Evolutionary conservation across 805 yeast species (phyloP).

Genomic region (Brettanomyces custersianus): DNA sequence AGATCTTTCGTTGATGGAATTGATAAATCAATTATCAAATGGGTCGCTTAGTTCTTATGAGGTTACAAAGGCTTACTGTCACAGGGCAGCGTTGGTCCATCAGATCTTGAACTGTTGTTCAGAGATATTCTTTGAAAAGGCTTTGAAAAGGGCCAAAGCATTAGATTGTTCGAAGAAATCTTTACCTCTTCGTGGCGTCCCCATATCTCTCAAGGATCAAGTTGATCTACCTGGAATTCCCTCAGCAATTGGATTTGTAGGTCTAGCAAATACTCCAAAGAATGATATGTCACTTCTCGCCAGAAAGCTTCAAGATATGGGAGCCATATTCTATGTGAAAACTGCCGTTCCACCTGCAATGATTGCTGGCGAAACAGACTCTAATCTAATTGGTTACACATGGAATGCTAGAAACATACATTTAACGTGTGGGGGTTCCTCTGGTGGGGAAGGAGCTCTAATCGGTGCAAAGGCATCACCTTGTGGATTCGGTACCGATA

Average conservation of each 20-base stretch:
- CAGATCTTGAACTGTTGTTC: too few relatives aligned
- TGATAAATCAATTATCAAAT: constrained; percentile 7
- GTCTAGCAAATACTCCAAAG: constrained; percentile 22
- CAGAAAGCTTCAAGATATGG: constrained; percentile 25
- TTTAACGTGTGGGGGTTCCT: constrained; percentile 34
- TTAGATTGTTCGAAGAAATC: too few relatives aligned
- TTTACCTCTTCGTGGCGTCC: constrained; percentile 39
- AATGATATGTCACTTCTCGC: constrained; percentile 21
- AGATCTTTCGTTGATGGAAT: constrained; percentile 1
- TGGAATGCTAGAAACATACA: constrained; percentile 29
- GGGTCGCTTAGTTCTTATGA: constrained; percentile 30
- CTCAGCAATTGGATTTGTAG: constrained; percentile 32
- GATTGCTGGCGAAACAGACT: constrained; percentile 32
- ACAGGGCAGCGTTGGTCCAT: too few relatives aligned
- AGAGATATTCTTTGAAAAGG: too few relatives aligned
- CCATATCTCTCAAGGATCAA: constrained; percentile 39
- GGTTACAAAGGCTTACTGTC: too few relatives aligned
- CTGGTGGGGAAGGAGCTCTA: constrained; percentile 38
- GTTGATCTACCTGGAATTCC: constrained; percentile 29
- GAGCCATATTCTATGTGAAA: constrained; percentile 35
- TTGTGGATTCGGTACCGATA: constrained; percentile 55
- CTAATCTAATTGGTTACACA: constrained; percentile 30
- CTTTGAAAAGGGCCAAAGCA: too few relatives aligned
- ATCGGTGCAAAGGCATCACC: constrained; percentile 48
- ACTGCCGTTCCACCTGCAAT: constrained; percentile 37